phyloP scores from a whole-genome alignment of 257 asterid species.

The Nicotiana tomentosiformis region DNA sequence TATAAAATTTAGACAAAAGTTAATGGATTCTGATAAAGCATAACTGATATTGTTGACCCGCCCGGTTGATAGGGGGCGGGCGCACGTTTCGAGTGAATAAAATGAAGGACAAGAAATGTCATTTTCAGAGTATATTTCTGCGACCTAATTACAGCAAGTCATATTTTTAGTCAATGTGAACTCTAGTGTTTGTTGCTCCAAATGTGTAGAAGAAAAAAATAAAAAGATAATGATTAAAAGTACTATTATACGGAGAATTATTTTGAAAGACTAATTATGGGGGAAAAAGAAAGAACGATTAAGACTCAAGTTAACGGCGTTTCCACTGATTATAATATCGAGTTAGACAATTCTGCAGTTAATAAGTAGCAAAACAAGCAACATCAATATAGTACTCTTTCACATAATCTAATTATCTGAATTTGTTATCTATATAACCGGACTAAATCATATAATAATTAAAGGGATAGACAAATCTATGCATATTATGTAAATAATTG shows the following conservation, averaged over 20 bases:
- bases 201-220: not conserved
- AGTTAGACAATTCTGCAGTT: not conserved
- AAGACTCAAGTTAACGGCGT: not conserved
- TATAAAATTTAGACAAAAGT: too few species aligned
- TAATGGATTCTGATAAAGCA: too few species aligned
- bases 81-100: not conserved
- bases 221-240: not conserved
- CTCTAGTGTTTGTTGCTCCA: not conserved
- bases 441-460: too few species aligned
- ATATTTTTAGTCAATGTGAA: not conserved
- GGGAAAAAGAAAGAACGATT: not conserved
- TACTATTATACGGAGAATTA: not conserved
- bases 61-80: too few species aligned
- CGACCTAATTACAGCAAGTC: not conserved
- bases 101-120: not conserved
- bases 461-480: not conserved
- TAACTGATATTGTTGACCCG: too few species aligned
- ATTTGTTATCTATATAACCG: not conserved
- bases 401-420: not conserved
- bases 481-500: not conserved
- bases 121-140: not conserved
- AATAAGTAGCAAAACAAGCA: not conserved
- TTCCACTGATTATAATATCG: not conserved
- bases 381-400: not conserved
- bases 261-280: not conserved